Evolutionary conservation across 768 basidiomycete genomes (phyloP), one percentile per base, ranked within the genome.

Genomic region (Suillus brevipes): DNA sequence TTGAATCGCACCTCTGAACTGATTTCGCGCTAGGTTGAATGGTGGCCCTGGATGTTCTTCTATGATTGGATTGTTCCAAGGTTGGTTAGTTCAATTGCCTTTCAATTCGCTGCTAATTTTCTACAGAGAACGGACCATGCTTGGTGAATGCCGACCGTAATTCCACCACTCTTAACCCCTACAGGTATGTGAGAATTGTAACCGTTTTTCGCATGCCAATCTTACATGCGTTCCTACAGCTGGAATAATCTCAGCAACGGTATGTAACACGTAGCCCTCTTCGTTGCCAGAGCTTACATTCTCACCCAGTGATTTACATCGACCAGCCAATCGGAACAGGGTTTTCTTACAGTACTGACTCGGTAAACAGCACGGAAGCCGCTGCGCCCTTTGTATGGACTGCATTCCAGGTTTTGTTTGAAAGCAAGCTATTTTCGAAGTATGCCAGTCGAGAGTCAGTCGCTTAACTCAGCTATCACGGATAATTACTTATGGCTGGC

Each of bases 191-290:
- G 20, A 13, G 4, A 37, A 62, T 28, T n/a, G 20, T 28, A 13
- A 14, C 53, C 23, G 18, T 7, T 10, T 49, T 20, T 60, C 55
- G 10, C 3, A 40, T 64, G 43, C 67, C 60, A 31, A 53, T 31
- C 4, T 10, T 31, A 52, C 43, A 49, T 12, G 20, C 28, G 3
- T 31, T 45, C 28, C 49, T 42, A 16, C 49, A 87, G 88, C 64
- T 90, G 89, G 89, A 90, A 89, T 69, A 86, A 83, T 61, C 69
- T 86, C 61, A 88, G 84, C 76, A 90, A 90, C 67, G 83, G 89
- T 89, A 58, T 45, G 86, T 71, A 25, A 14, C 13, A 34, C 36
- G 56, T 59, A 28, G 37, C 20, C 31, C 50, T 25, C n/a, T 49
- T 53, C 18, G 43, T 25, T 12, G 28, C 20, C 25, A 23, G 14